Percentiles rank a stretch among this genome's conserved stretches.
Evolutionary conservation across 106 monocot species (phyloP).

Genomic region (Apostasia ramifera): DNA sequence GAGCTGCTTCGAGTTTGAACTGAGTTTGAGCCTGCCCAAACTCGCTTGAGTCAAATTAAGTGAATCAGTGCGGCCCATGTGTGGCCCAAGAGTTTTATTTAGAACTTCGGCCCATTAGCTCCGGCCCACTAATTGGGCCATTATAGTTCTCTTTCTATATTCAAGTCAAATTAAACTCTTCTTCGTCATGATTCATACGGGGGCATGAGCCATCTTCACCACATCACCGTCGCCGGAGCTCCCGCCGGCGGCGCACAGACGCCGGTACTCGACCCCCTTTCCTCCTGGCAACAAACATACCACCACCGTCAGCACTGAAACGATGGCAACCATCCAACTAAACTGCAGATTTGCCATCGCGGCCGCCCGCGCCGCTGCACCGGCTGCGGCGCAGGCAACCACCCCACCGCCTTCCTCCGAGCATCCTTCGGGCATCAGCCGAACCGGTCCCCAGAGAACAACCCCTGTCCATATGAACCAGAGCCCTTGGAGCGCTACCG

Average conservation of each 20-base stretch:
- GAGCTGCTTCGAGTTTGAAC: too few relatives aligned
- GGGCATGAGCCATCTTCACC: not conserved
- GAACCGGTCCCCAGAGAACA: slow-evolving; percentile 3
- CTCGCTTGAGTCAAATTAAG: too few relatives aligned
- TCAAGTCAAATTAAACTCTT: too few relatives aligned
- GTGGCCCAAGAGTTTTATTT: too few relatives aligned
- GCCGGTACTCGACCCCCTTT: slow-evolving; percentile 5
- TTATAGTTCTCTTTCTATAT: too few relatives aligned
- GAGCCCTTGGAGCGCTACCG: slow-evolving; percentile 47
- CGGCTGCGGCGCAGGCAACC: not conserved
- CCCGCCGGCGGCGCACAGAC: not conserved
- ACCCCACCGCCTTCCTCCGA: not conserved
- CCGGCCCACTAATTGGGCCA: too few relatives aligned
- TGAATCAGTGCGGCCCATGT: too few relatives aligned
- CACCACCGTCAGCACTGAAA: not conserved
- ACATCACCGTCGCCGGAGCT: not conserved
- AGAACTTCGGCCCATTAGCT: too few relatives aligned
- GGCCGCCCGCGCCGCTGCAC: not conserved
- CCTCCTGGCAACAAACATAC: not conserved
- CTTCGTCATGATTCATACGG: too few relatives aligned
- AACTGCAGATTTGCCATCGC: slow-evolving; percentile 10
- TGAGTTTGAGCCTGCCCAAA: too few relatives aligned
- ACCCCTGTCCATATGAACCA: slow-evolving; percentile 24
- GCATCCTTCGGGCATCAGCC: slow-evolving; percentile 4
- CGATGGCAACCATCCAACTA: slow-evolving; percentile 6